Base-by-base conservation (phyloP, 805 yeast genomes). In the Saccharomycopsis selenospora region DNA sequence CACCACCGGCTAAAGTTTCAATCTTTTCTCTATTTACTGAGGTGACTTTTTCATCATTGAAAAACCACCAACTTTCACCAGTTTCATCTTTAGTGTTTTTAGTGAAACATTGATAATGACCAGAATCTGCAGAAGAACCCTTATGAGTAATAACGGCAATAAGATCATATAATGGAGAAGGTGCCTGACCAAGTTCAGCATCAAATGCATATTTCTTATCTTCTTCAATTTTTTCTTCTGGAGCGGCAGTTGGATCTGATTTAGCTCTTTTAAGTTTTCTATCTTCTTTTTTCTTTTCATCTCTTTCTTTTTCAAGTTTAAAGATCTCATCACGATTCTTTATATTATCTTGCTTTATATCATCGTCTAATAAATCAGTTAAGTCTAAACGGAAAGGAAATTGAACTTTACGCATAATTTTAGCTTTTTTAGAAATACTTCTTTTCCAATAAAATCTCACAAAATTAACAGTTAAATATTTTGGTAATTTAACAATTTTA, bases 361-460 rank as follows among this genome's bases (percentile, higher is more conserved):
- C 80, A n/a, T 80, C 89, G 50, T 89, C 89, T 57, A 93, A 73
- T 68, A 90, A 69, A 61, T 90, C 97, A 14, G 90, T 76, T 36
- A 88, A 72, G 63, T 93, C 99, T 50, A 91, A 70, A 65, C 86
- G 93, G 67, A 89, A 85, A 38, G 99, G 99, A 69, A 93, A 93
- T 55, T 82, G 85, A 23, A 93, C 99, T 68, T 84, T 88, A 63
- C 99, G 81, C 63, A 93, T 73, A 62, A 93, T 93, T 67, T 93
- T 93, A 17, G 96, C 85, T 69, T 93, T 93, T 66, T 84, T 85
- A 55, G 78, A 79, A 3, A 95, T 85, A 50, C 91, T 95, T 61
- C 91, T 78, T 63, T 91, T 86, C 99, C 99, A 93, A 66, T 80
- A 93, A 63, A 93, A 93, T 61, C 99, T 77, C 54, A 93, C 93